These are phyloP conservation scores for Dictyostelium intermedium DNA, from an alignment of 78 protist genomes.

Conservation along the genomic window DNA sequence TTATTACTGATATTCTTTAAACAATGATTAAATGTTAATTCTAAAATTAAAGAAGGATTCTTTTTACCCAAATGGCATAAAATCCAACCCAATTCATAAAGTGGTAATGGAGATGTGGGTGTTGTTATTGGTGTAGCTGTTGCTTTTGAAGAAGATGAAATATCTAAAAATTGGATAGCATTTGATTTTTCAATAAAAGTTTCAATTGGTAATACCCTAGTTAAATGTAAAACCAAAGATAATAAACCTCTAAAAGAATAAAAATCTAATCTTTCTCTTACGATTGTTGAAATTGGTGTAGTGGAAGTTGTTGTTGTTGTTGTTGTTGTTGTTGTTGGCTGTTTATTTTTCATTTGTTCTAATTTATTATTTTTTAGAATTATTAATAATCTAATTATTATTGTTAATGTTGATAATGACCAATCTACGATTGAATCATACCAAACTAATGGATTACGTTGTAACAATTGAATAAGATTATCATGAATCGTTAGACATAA, in stretches of 20 bases:
- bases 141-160: too few relatives aligned
- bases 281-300: background rate
- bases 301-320: background rate
- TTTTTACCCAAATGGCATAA: constrained; percentile 8
- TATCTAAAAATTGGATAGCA: background rate
- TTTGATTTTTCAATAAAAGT: background rate
- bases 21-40: background rate
- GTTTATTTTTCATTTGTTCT: background rate
- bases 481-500: constrained; percentile 13
- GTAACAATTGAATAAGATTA: background rate
- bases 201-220: background rate
- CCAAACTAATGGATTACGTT: background rate
- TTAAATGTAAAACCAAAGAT: constrained; percentile 5
- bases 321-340: background rate
- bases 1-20: background rate
- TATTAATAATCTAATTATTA: background rate
- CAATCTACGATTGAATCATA: constrained; percentile 10
- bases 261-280: background rate
- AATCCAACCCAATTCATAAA: constrained; percentile 4
- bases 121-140: background rate
- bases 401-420: background rate
- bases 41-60: constrained; percentile 6
- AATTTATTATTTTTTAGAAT: background rate
- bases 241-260: background rate
- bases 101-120: background rate